Evolutionary conservation across 306 rosid species (phyloP).

Genomic region (Quercus engelmannii): DNA sequence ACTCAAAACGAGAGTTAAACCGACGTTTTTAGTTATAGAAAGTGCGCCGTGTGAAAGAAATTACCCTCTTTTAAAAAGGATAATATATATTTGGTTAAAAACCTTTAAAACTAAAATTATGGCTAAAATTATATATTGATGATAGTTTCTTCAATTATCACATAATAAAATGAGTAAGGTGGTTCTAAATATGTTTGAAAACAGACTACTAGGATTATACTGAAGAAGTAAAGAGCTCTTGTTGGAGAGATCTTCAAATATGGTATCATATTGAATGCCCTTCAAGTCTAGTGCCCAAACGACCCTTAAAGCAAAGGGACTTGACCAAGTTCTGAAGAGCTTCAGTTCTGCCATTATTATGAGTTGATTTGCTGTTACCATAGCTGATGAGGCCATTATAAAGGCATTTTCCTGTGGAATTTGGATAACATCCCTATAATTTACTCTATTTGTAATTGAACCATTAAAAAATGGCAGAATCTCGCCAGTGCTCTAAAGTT

Average conservation of each 20-base stretch:
- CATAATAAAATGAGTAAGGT: no score
- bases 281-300: constrained; percentile 39
- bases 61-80: no score
- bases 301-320: constrained; percentile 22
- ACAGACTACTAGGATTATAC: constrained; percentile 21
- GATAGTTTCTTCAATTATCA: no score
- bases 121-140: no score
- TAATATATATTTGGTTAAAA: no score
- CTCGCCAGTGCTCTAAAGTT: no score
- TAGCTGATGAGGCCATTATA: neutral
- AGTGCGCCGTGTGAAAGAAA: no score
- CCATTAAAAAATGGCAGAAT: no score
- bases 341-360: constrained; percentile 22
- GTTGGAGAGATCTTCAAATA: constrained; percentile 35
- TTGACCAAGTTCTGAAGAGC: constrained; percentile 34
- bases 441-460: neutral
- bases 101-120: no score
- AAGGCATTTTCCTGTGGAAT: neutral
- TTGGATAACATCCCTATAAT: neutral
- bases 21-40: no score
- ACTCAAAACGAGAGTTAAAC: no score
- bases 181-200: no score
- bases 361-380: neutral
- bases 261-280: constrained; percentile 22
- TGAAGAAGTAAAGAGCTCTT: constrained; percentile 37